Evolutionary conservation across 2,329 filamentous ascomycete species (phyloP).

Genomic region (Fusarium solani-melongenae): DNA sequence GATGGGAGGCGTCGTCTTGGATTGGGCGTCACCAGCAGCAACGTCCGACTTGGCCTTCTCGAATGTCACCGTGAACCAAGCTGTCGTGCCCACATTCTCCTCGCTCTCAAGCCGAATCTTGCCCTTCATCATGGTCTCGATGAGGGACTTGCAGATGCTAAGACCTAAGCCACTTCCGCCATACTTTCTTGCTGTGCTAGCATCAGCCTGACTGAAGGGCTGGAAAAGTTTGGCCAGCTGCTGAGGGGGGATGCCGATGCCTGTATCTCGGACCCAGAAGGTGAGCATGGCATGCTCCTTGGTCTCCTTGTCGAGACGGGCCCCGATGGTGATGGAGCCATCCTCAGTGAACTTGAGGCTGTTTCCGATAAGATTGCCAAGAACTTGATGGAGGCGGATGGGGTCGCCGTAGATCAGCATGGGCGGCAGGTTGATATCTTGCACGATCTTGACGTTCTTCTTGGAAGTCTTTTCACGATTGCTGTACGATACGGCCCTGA

Average conservation of each 20-base stretch:
- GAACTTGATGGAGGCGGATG: conserved; percentile 73
- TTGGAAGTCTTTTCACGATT: conserved; percentile 71
- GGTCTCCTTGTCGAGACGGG: conserved; percentile 77
- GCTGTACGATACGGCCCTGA: conserved; percentile 73
- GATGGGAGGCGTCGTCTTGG: conserved; percentile 49
- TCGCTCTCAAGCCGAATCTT: conserved; percentile 84
- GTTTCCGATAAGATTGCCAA: conserved; percentile 90
- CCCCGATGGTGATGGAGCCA: conserved; percentile 86
- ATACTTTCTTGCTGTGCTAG: conserved; percentile 89
- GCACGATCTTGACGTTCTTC: conserved; percentile 71
- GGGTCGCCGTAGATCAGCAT: conserved; percentile 77
- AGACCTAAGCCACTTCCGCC: conserved; percentile 91
- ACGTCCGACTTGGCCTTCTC: conserved; percentile 78
- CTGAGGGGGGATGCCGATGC: conserved; percentile 88
- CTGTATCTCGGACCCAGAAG: conserved; percentile 89
- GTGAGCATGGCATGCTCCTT: conserved; percentile 78
- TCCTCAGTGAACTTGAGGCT: conserved; percentile 93
- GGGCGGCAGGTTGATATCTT: conserved; percentile 79
- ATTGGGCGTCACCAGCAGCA: conserved; percentile 65
- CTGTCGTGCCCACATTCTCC: conserved; percentile 75
- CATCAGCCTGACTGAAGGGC: conserved; percentile 93
- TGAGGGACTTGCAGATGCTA: conserved; percentile 93
- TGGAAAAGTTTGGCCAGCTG: conserved; percentile 88
- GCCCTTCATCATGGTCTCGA: conserved; percentile 91
- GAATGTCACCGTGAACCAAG: conserved; percentile 86